Evolutionary conservation across 75 land plant species (phyloP).

Genomic region (Cryptomeria japonica): DNA sequence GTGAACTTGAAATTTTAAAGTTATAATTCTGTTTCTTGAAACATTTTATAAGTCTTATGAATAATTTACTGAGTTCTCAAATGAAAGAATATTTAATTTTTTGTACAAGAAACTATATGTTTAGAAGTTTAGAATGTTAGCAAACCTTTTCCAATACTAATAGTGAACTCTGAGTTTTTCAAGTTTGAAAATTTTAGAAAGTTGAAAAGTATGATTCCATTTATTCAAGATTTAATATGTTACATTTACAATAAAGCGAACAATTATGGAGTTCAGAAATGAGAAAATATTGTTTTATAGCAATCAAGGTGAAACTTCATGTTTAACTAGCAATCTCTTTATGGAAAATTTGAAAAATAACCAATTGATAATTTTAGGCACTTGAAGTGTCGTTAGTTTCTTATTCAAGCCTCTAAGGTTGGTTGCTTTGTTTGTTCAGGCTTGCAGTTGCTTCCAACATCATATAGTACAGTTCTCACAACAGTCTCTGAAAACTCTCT

Average conservation of each 20-base stretch:
- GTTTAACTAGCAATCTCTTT: not conserved
- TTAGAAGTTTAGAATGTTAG: not conserved
- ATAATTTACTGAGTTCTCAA: not conserved
- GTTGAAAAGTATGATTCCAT: not conserved
- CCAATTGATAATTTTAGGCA: too few species aligned
- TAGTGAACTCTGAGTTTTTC: not conserved
- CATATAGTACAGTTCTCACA: not conserved
- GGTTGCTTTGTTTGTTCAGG: not conserved
- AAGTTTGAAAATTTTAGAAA: not conserved
- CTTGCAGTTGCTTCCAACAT: not conserved
- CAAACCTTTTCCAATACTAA: not conserved
- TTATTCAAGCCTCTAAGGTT: not conserved
- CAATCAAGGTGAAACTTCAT: not conserved
- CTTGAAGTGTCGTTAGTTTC: not conserved
- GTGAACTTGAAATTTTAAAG: not conserved
- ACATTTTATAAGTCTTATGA: not conserved
- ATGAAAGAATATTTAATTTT: not conserved
- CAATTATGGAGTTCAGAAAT: not conserved
- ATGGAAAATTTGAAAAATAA: too few species aligned
- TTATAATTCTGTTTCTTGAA: not conserved
- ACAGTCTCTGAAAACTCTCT: not conserved
- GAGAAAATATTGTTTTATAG: not conserved
- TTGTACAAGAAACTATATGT: not conserved
- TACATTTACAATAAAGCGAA: not conserved
- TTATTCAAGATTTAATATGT: not conserved